Conservation (phyloP, 2,329 filamentous ascomycete species). For the Exophiala bonariae region DNA sequence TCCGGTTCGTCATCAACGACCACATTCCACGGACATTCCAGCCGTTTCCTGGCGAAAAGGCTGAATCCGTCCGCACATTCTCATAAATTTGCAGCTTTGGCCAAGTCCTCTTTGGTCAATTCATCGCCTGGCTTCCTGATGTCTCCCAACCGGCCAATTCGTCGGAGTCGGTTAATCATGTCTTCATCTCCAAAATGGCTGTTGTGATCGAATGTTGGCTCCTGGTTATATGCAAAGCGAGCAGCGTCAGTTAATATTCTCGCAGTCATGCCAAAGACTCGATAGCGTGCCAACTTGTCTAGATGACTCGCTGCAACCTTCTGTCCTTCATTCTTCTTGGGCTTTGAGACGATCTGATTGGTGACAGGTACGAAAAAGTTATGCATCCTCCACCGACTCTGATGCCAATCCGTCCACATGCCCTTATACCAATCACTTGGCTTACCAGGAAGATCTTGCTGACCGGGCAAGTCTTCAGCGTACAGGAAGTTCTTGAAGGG, state of each 20-base stretch:
- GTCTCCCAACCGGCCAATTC: slow-evolving; percentile 57
- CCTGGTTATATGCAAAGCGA: slow-evolving; percentile 75
- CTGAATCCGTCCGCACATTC: neutral
- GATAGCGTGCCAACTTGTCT: slow-evolving; percentile 62
- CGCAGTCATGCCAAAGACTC: slow-evolving; percentile 94
- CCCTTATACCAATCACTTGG: slow-evolving; percentile 79
- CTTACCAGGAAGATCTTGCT: slow-evolving; percentile 42
- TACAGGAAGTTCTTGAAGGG: slow-evolving; percentile 81
- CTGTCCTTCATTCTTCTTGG: slow-evolving; percentile 46
- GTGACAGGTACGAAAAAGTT: slow-evolving; percentile 86
- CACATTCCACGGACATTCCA: slow-evolving; percentile 15
- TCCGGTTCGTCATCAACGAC: no score
- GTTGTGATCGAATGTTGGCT: slow-evolving; percentile 80
- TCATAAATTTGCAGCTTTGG: slow-evolving; percentile 48
- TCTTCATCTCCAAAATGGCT: slow-evolving; percentile 65
- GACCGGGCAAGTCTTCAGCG: slow-evolving; percentile 54
- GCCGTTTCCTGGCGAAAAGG: neutral
- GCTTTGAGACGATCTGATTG: slow-evolving; percentile 67
- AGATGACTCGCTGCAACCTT: slow-evolving; percentile 38
- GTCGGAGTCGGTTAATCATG: slow-evolving; percentile 59
- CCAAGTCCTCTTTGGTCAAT: slow-evolving; percentile 52
- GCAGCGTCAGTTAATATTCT: slow-evolving; percentile 86
- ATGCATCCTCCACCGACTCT: slow-evolving; percentile 79
- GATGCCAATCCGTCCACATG: slow-evolving; percentile 76
- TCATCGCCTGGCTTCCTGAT: slow-evolving; percentile 52